phyloP scores from a whole-genome alignment of 768 basidiomycete genomes.

The Trametes punicea region DNA sequence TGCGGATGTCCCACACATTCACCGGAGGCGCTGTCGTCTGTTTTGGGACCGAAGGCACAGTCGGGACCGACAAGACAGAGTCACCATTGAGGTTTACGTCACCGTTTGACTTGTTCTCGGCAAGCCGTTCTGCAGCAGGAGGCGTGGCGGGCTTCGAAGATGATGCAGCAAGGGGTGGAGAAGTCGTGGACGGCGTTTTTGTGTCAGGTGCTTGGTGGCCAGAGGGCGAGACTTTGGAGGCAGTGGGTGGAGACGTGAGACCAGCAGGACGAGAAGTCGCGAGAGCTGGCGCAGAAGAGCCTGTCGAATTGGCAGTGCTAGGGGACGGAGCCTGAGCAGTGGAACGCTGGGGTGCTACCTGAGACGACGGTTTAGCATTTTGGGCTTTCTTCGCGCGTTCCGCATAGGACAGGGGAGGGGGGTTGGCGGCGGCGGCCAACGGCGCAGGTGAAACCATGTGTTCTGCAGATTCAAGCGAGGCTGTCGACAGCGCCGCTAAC shows the following conservation, averaged over 20 bases:
- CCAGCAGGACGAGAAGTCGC: slow-evolving; percentile 8
- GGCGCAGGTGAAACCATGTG: slow-evolving; percentile 31
- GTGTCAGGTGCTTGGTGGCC: neutral
- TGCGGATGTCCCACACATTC: slow-evolving; percentile 46
- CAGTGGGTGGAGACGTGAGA: slow-evolving; percentile 5
- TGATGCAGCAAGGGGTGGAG: slow-evolving; percentile 6
- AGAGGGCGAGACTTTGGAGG: slow-evolving; percentile 1
- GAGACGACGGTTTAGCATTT: slow-evolving; percentile 20
- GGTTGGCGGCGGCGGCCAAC: slow-evolving; percentile 31
- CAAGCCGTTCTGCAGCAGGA: neutral
- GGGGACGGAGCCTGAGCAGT: neutral
- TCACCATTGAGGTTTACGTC: slow-evolving; percentile 21
- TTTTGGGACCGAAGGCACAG: slow-evolving; percentile 24
- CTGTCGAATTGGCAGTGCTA: neutral
- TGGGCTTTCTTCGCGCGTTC: slow-evolving; percentile 38
- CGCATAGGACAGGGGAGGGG: slow-evolving; percentile 51
- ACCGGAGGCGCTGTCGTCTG: slow-evolving; percentile 23
- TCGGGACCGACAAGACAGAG: slow-evolving; percentile 10
- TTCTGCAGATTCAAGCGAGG: neutral
- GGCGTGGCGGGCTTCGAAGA: slow-evolving; percentile 12
- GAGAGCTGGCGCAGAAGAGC: slow-evolving; percentile 8
- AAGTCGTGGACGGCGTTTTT: neutral
- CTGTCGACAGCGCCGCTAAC: neutral
- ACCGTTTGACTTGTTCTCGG: slow-evolving; percentile 15
- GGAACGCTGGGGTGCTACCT: neutral